Evolutionary conservation across 2,329 filamentous ascomycete species (phyloP).

Genomic region (Sphaerulina populicola): DNA sequence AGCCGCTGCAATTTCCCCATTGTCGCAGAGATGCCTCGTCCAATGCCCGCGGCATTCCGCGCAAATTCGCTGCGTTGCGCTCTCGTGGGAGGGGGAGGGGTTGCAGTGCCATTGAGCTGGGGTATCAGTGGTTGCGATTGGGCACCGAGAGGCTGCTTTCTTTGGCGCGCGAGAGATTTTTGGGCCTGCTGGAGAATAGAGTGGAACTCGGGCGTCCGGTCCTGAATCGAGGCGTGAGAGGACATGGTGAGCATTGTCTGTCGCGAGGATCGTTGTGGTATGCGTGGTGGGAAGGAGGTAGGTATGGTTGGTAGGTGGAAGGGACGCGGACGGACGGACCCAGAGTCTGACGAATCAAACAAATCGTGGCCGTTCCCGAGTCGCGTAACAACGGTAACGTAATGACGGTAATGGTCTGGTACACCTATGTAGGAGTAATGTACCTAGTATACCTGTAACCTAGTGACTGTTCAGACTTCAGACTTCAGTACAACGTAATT

Average conservation of each 20-base stretch:
- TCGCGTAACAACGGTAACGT: too few relatives aligned
- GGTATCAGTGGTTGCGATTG: constrained; percentile 63
- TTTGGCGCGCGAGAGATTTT: constrained; percentile 50
- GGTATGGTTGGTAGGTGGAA: constrained; percentile 15
- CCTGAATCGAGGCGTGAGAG: constrained; percentile 67
- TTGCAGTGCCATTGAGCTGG: constrained; percentile 46
- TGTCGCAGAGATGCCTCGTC: constrained; percentile 78
- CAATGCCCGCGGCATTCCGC: constrained; percentile 81
- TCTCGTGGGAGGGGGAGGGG: constrained; percentile 29
- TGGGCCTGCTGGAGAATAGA: constrained; percentile 82
- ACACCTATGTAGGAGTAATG: too few relatives aligned
- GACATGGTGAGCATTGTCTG: constrained; percentile 39
- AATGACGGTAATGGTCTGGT: too few relatives aligned
- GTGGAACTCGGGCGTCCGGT: constrained; percentile 91
- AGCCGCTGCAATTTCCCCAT: constrained; percentile 94
- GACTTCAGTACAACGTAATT: too few relatives aligned
- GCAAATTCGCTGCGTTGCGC: constrained; percentile 77
- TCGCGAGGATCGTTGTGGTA: not conserved
- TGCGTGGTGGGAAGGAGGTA: constrained; percentile 12
- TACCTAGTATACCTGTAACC: too few relatives aligned
- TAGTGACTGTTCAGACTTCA: too few relatives aligned
- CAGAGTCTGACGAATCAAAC: too few relatives aligned
- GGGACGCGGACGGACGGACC: not conserved
- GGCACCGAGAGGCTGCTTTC: constrained; percentile 69
- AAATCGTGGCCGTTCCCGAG: too few relatives aligned